Percentiles rank a stretch among this genome's conserved stretches.
Evolutionary conservation across 2,329 filamentous ascomycete genomes (phyloP).

Genomic region (Diaporthe humulicola): DNA sequence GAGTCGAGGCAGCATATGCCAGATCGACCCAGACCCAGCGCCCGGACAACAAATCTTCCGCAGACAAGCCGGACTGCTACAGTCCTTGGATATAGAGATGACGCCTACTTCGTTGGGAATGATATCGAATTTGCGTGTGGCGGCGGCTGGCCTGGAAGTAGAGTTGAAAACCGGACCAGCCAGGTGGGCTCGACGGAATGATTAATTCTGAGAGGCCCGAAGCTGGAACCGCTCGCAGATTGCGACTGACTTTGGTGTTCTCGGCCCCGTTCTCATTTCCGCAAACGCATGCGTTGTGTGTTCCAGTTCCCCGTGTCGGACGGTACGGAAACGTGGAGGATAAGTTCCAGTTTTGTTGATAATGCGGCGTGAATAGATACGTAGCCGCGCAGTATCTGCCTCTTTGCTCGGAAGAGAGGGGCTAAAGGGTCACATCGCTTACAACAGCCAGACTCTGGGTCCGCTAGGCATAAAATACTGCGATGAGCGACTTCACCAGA

Average conservation of each 20-base stretch:
- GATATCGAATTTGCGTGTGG: neutral
- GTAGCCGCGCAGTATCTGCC: neutral
- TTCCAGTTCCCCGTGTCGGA: neutral
- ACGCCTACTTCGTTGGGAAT: neutral
- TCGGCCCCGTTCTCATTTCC: neutral
- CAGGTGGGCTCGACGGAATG: neutral
- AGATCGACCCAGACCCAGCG: neutral
- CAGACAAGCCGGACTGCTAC: neutral
- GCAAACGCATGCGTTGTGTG: neutral
- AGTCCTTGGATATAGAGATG: neutral
- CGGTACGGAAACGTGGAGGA: neutral
- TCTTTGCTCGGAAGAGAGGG: constrained; percentile 5
- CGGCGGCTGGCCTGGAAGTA: no score
- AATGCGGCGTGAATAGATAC: neutral
- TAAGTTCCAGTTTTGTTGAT: neutral
- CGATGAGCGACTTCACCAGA: neutral
- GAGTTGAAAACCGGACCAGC: neutral
- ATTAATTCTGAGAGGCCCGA: neutral
- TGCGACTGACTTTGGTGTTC: neutral
- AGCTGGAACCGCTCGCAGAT: neutral
- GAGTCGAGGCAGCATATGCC: neutral
- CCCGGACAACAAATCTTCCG: neutral
- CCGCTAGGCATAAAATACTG: neutral
- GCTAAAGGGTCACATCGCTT: neutral
- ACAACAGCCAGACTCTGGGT: neutral